These are phyloP conservation scores for Aspergillus cejpii DNA, from an alignment of 2,329 filamentous ascomycete species.

Conservation along the genomic window DNA sequence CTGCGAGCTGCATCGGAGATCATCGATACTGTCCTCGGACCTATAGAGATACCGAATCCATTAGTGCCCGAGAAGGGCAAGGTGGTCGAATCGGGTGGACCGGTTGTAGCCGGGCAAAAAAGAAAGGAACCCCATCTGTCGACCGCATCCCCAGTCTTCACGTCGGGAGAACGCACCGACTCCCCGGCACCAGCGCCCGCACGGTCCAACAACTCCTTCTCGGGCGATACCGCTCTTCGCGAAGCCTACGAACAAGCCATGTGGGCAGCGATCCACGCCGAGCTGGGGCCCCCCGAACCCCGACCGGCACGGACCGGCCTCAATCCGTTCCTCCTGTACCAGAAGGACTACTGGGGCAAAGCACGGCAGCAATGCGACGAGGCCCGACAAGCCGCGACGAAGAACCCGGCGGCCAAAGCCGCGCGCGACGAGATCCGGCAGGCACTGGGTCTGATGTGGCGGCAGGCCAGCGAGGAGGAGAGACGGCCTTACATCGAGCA, in stretches of 20 bases:
- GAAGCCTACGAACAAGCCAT: slow-evolving; percentile 53
- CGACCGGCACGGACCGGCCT: slow-evolving; percentile 66
- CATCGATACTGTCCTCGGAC: slow-evolving; percentile 69
- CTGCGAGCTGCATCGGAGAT: slow-evolving; percentile 84
- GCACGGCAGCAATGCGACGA: slow-evolving; percentile 63
- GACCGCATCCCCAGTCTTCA: neutral
- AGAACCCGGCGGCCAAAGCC: slow-evolving; percentile 61
- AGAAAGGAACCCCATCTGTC: slow-evolving; percentile 16
- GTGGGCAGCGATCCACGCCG: slow-evolving; percentile 49
- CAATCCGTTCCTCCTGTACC: slow-evolving; percentile 86
- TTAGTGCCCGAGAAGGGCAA: slow-evolving; percentile 61
- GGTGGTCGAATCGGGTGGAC: slow-evolving; percentile 14
- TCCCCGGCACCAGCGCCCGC: slow-evolving; percentile 3
- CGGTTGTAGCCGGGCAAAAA: slow-evolving; percentile 20
- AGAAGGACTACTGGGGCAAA: slow-evolving; percentile 62
- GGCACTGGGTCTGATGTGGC: slow-evolving; percentile 88
- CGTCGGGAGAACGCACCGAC: slow-evolving; percentile 1
- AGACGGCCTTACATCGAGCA: slow-evolving; percentile 72
- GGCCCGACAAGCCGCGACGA: slow-evolving; percentile 57
- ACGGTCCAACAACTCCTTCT: slow-evolving; percentile 14
- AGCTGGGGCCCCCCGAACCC: slow-evolving; percentile 67
- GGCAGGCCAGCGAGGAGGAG: slow-evolving; percentile 61
- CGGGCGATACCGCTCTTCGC: slow-evolving; percentile 27
- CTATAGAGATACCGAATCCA: slow-evolving; percentile 68
- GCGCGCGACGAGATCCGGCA: slow-evolving; percentile 68